These are phyloP conservation scores for Auriscalpium vulgare DNA, from an alignment of 768 basidiomycete genomes.

Conservation along the genomic window DNA sequence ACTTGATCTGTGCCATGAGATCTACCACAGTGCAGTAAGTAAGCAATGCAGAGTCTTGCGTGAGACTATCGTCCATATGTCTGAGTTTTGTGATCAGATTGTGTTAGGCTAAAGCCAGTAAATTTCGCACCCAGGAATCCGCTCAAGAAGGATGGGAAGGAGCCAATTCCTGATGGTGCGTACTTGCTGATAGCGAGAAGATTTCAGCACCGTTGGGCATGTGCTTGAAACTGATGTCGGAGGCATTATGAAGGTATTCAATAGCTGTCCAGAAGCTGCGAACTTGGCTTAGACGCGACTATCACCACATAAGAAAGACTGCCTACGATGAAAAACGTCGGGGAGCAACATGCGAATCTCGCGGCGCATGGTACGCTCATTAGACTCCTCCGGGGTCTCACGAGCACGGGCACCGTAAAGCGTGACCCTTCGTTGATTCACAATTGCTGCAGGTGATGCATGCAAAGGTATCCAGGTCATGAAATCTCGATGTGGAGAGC, in stretches of 20 bases:
- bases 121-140: conserved; percentile 38
- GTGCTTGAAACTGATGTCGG: conserved; percentile 18
- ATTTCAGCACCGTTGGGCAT: conserved; percentile 41
- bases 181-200: conserved; percentile 70
- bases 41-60: conserved; percentile 31
- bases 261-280: too few species aligned
- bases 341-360: conserved; percentile 61
- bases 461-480: conserved; percentile 68
- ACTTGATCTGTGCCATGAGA: conserved; percentile 52
- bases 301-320: too few species aligned
- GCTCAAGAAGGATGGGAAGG: conserved; percentile 55
- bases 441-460: conserved; percentile 47
- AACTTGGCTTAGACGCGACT: too few species aligned
- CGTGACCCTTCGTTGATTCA: conserved; percentile 60
- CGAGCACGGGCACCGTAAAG: conserved; percentile 63
- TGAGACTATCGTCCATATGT: conserved; percentile 1
- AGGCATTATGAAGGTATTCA: too few species aligned
- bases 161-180: conserved; percentile 67
- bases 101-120: not conserved
- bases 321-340: conserved; percentile 40
- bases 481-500: conserved; percentile 63
- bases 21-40: conserved; percentile 52
- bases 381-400: conserved; percentile 61
- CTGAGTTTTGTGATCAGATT: not conserved
- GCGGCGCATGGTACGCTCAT: conserved; percentile 63